Evolutionary conservation across 2,329 filamentous ascomycete species (phyloP).

Genomic region (Hypoxylon sp.): DNA sequence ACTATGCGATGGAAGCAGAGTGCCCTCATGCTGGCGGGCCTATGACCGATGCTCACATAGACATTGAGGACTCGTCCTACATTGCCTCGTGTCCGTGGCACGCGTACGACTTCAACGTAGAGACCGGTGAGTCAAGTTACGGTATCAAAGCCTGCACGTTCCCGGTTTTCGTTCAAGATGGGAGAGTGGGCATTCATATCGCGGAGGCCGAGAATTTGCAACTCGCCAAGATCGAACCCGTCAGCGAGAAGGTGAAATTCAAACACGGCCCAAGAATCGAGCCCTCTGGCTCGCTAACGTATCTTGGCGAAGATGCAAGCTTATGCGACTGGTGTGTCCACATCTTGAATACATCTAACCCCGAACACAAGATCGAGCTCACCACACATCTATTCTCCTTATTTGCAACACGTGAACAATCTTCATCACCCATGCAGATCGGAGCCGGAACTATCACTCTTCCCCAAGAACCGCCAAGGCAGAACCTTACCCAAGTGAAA

Average conservation of each 20-base stretch:
- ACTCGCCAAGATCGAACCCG: slow-evolving; percentile 58
- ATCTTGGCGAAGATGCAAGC: slow-evolving; percentile 59
- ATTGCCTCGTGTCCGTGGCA: slow-evolving; percentile 64
- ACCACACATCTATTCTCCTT: slow-evolving; percentile 60
- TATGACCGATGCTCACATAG: slow-evolving; percentile 61
- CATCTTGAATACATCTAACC: slow-evolving; percentile 61
- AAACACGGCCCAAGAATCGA: slow-evolving; percentile 55
- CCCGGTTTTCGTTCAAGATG: slow-evolving; percentile 57
- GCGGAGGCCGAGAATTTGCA: slow-evolving; percentile 44
- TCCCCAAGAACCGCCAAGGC: slow-evolving; percentile 60
- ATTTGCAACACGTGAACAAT: slow-evolving; percentile 58
- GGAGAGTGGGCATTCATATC: slow-evolving; percentile 56
- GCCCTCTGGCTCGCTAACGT: slow-evolving; percentile 43
- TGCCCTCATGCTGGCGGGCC: slow-evolving; percentile 63
- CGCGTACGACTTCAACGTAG: slow-evolving; percentile 65
- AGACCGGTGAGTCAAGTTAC: slow-evolving; percentile 64
- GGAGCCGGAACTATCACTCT: slow-evolving; percentile 56
- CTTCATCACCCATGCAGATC: slow-evolving; percentile 59
- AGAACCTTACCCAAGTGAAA: slow-evolving; percentile 57
- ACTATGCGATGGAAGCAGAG: slow-evolving; percentile 64
- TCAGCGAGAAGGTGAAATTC: slow-evolving; percentile 62
- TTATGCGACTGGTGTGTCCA: slow-evolving; percentile 65
- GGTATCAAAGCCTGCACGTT: slow-evolving; percentile 64
- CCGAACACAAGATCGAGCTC: slow-evolving; percentile 63
- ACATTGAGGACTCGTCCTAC: slow-evolving; percentile 64